A percentile compares a stretch with the other conserved stretches of the same genome.
Conservation (phyloP, 495 filamentous ascomycete genomes). For the Hypoxylon intermedium region DNA sequence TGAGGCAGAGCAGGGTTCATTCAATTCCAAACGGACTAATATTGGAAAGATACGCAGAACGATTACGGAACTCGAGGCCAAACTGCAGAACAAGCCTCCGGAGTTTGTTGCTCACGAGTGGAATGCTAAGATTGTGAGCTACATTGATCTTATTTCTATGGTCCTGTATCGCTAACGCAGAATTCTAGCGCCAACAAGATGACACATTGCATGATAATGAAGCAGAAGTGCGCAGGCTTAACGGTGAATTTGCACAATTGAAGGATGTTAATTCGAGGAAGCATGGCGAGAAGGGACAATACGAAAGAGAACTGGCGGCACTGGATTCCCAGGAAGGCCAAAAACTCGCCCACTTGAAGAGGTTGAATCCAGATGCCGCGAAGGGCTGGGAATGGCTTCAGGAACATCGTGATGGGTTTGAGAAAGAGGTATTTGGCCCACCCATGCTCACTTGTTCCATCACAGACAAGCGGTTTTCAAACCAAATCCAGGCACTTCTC, state of each 20-base stretch:
- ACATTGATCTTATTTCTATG: neutral
- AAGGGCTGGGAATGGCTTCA: constrained; percentile 82
- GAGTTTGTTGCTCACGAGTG: constrained; percentile 58
- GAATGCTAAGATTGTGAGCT: constrained; percentile 63
- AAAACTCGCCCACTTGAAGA: constrained; percentile 67
- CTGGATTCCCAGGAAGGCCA: constrained; percentile 81
- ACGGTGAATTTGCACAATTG: constrained; percentile 43
- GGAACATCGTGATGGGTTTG: constrained; percentile 72
- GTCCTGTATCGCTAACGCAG: neutral
- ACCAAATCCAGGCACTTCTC: constrained; percentile 77
- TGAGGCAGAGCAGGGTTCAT: constrained; percentile 63
- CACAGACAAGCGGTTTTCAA: constrained; percentile 74
- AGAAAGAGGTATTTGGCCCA: constrained; percentile 84
- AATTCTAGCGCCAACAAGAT: constrained; percentile 54
- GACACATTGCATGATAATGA: constrained; percentile 55
- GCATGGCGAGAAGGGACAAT: constrained; percentile 29
- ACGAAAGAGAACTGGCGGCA: constrained; percentile 59
- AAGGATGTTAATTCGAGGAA: constrained; percentile 33
- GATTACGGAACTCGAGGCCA: constrained; percentile 53
- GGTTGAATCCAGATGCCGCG: constrained; percentile 64
- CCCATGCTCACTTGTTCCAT: constrained; percentile 82
- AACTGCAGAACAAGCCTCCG: constrained; percentile 53
- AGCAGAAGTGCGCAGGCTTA: constrained; percentile 43
- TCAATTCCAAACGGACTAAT: constrained; percentile 60
- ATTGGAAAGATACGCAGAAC: constrained; percentile 50